phyloP scores from a whole-genome alignment of 805 yeast species.

The Spathaspora boniae region DNA sequence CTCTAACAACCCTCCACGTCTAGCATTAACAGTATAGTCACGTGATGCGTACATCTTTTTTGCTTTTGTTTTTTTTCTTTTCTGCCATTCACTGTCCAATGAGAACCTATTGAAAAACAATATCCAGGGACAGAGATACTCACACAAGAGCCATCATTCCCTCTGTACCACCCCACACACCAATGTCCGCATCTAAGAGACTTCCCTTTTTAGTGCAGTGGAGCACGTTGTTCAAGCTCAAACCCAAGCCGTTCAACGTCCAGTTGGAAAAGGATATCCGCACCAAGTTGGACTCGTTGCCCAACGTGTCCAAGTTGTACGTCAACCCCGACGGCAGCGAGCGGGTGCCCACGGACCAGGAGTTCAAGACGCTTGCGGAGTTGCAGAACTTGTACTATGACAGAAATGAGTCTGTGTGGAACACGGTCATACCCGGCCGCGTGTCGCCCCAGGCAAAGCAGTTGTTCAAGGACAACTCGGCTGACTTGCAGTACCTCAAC shows the following conservation, averaged over 20 bases:
- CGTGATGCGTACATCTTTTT: too few species aligned
- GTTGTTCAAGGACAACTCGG: slow-evolving; percentile 58
- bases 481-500: slow-evolving; percentile 55
- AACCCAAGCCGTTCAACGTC: slow-evolving; percentile 40
- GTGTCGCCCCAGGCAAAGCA: slow-evolving; percentile 52
- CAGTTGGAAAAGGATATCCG: slow-evolving; percentile 62
- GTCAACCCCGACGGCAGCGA: slow-evolving; percentile 75
- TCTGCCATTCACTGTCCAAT: too few species aligned
- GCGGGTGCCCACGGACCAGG: slow-evolving; percentile 65
- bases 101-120: too few species aligned
- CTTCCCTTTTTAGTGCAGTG: too few species aligned
- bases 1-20: too few species aligned
- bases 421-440: slow-evolving; percentile 44
- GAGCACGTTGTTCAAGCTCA: slow-evolving; percentile 36
- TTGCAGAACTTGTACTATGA: slow-evolving; percentile 57
- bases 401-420: slow-evolving; percentile 53
- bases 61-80: too few species aligned
- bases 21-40: too few species aligned
- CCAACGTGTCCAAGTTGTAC: slow-evolving; percentile 63
- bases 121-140: too few species aligned
- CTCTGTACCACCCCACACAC: too few species aligned
- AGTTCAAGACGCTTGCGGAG: slow-evolving; percentile 69
- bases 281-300: slow-evolving; percentile 55
- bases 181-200: too few species aligned
- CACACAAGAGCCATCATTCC: too few species aligned